Percentiles rank a stretch among this genome's conserved stretches.
Conservation (phyloP, 176 grass and related monocot species). For the Oryza nivara region DNA sequence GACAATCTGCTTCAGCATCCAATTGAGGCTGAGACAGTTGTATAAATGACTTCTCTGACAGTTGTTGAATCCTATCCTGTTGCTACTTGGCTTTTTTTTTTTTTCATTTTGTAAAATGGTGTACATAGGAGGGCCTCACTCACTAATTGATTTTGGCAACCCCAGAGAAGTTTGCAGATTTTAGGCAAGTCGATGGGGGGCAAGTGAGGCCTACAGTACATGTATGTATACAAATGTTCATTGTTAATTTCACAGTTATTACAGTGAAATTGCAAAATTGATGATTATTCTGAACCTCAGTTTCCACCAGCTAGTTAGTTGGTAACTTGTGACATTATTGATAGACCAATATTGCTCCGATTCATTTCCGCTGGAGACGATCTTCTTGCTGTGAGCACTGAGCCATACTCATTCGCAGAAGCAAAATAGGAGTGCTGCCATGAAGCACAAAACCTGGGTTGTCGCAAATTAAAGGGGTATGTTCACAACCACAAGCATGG, state of each 20-base stretch:
- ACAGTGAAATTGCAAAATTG: slow-evolving; percentile 63
- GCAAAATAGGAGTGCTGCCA: too few relatives aligned
- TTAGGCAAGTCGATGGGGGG: slow-evolving; percentile 71
- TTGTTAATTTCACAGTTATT: slow-evolving; percentile 87
- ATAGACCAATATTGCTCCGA: too few relatives aligned
- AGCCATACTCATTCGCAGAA: too few relatives aligned
- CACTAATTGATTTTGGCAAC: slow-evolving; percentile 30
- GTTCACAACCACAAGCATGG: too few relatives aligned
- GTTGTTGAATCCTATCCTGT: slow-evolving; percentile 36
- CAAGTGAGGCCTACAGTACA: slow-evolving; percentile 48
- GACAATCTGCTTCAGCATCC: slow-evolving; percentile 42
- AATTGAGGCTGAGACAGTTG: slow-evolving; percentile 43
- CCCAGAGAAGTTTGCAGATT: slow-evolving; percentile 75
- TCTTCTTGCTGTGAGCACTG: too few relatives aligned
- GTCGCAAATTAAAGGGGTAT: too few relatives aligned
- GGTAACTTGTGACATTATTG: too few relatives aligned
- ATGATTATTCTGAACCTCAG: slow-evolving; percentile 27
- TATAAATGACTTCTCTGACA: slow-evolving; percentile 35
- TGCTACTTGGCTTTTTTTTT: slow-evolving; percentile 31
- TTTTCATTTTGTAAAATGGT: slow-evolving; percentile 53
- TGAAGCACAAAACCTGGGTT: too few relatives aligned
- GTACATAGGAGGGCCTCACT: slow-evolving; percentile 69
- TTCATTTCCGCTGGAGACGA: too few relatives aligned
- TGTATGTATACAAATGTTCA: slow-evolving; percentile 60
- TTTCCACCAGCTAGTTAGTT: background rate